Evolutionary conservation across 257 asterid species (phyloP).

Genomic region (Jaltomata sinuosa): DNA sequence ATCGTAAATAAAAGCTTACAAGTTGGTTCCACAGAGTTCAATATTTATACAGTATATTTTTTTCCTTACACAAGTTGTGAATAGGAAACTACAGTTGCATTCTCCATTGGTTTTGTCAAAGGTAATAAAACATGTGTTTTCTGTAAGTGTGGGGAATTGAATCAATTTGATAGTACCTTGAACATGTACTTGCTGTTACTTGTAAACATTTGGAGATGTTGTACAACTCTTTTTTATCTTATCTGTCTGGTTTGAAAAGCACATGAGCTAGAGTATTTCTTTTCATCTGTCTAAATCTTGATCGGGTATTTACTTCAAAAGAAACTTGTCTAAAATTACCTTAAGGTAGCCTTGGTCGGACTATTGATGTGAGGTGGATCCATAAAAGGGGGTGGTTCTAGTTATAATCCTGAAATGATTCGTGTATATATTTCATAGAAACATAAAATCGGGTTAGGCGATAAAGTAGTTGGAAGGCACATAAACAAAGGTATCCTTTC

Average conservation of each 20-base stretch:
- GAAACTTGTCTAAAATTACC: not conserved
- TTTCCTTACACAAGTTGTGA: not conserved
- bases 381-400: not conserved
- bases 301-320: not conserved
- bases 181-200: not conserved
- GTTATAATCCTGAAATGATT: not conserved
- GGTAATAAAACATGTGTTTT: not conserved
- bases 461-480: too few species aligned
- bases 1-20: slow-evolving; percentile 25
- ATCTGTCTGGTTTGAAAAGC: not conserved
- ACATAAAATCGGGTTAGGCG: too few species aligned
- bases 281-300: not conserved
- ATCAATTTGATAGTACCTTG: not conserved
- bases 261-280: not conserved
- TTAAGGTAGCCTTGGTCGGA: not conserved
- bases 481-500: not conserved
- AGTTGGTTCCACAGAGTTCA: not conserved
- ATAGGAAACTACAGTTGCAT: not conserved
- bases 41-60: not conserved
- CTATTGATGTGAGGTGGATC: not conserved
- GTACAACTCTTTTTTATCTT: not conserved
- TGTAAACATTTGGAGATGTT: not conserved
- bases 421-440: not conserved
- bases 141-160: not conserved
- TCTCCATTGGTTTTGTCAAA: not conserved